Base-by-base conservation (phyloP, 2,329 filamentous ascomycete genomes). In the Pleurostoma richardsiae region DNA sequence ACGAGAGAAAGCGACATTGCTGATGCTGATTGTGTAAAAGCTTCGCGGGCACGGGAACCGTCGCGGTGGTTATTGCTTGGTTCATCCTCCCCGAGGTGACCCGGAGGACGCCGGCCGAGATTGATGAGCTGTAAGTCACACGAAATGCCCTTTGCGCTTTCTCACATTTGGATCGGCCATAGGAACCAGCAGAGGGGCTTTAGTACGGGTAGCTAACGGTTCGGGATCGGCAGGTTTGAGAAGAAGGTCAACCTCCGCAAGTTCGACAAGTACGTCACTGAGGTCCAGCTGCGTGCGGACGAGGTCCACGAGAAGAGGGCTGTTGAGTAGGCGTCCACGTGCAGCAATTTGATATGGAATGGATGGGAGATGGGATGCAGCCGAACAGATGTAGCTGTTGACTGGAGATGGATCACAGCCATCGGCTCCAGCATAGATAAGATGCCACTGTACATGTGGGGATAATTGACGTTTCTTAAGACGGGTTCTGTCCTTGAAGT, bases 111-210 rank as follows among this genome's bases (percentile, higher is more conserved):
- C 63, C 65, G 0, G 64, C 56, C 29, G 64, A 67, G 46, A 67
- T 68, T 47, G 65, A 68, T 40, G 65, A 68, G 44, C 51, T 67
- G 65, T 66, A 54, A 56, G 67, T 61, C 3, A 36, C n/a, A 36
- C 33, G n/a, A 36, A 36, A 19, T 19, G 19, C 19, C 19, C 19
- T 19, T 19, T 19, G 19, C 19, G 19, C 19, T 19, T 19, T 19
- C 19, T 19, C 19, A 19, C 19, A 19, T 19, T 19, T 19, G 19
- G 19, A 36, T 36, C 33, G 33, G 33, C 33, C 33, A 8, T 19
- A 19, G 19, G 19, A 19, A 19, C 19, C 19, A 19, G 19, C 19
- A 19, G 19, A 19, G 19, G 19, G 19, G 19, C 19, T 19, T 19
- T 19, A 19, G 19, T 19, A 19, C 8, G 33, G n/a, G 8, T 36